A percentile compares a stretch with the other conserved stretches of the same genome.
Conservation (phyloP, 139 green algal species). For the Zygnema cylindricum region DNA sequence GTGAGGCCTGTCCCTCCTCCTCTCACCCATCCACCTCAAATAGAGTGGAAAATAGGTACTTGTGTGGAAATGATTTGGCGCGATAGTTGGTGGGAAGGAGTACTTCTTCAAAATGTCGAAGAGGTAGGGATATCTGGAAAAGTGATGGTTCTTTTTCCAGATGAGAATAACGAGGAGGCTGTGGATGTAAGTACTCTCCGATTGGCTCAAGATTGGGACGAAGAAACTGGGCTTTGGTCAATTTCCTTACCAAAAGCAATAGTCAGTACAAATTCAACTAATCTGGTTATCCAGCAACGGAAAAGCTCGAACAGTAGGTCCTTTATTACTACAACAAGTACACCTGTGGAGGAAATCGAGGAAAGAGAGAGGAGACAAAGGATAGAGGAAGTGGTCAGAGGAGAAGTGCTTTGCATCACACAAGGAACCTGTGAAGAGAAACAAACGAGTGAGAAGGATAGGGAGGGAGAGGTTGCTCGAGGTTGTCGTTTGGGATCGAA, state of each 20-base stretch:
- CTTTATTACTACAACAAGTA: too few species aligned
- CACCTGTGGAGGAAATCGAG: too few species aligned
- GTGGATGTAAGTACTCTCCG: conserved; percentile 24
- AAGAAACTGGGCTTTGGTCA: conserved; percentile 23
- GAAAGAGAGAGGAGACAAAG: too few species aligned
- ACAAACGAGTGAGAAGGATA: too few species aligned
- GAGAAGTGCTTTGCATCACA: too few species aligned
- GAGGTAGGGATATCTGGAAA: neutral
- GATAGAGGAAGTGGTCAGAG: too few species aligned
- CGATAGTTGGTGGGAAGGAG: conserved; percentile 54
- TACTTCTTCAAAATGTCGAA: conserved; percentile 40
- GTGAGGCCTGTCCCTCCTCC: conserved; percentile 12
- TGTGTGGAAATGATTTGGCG: conserved; percentile 43
- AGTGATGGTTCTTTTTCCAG: conserved; percentile 33
- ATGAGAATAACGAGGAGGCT: conserved; percentile 20
- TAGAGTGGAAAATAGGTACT: conserved; percentile 14
- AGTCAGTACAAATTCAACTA: neutral
- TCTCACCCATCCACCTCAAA: neutral
- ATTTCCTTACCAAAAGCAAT: neutral
- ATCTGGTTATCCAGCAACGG: too few species aligned
- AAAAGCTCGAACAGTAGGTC: too few species aligned
- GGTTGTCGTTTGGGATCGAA: too few species aligned
- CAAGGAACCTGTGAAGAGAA: too few species aligned
- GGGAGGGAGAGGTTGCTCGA: too few species aligned
- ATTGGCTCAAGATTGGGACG: conserved; percentile 37